Base-by-base conservation (phyloP, 2,329 filamentous ascomycete genomes). In the Colletotrichum zoysiae region DNA sequence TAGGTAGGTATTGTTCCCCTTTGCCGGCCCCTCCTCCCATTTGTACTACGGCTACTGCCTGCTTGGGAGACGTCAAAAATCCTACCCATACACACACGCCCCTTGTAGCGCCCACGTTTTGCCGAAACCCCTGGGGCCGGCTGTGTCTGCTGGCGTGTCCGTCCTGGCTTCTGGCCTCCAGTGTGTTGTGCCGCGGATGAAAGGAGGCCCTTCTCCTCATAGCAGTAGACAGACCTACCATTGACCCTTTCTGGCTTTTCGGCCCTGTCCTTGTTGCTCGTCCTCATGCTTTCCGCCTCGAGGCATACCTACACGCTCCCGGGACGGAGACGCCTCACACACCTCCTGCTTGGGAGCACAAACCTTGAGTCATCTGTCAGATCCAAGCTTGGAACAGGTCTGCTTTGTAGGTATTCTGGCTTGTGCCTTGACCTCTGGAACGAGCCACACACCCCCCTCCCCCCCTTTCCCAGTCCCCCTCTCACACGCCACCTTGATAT, bases 321-420 rank as follows among this genome's bases (percentile, higher is more conserved):
- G 30, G 30, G 57, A 48, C 59, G 26, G 50, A 53, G 50, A 53
- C 30, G 46, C 46, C 59, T 40, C 44, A 1, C n/a, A 48, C 50
- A 65, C 66, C 63, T 40, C 26, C 8, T 58, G 40, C 48, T 48
- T 58, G 48, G 18, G 55, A 60, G 33, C 65, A 50, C 14, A 23
- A 70, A 51, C 65, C 59, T 70, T 48, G 60, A 70, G 70, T 72
- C 70, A 70, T 72, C 70, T 70, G 70, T 60, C 60, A 44, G 46
- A 40, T 48, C 35, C 40, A 48, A 62, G 38, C 62, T 46, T 38
- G 20, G 23, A 26, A 20, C 14, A 30, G 44, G 56, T 23, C 38
- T 65, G 59, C 40, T 44, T 48, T 60, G 64, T n/a, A n/a, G n/a
- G n/a, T 50, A 38, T 61, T 62, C 60, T 70, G 67, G 61, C 70